phyloP scores from a whole-genome alignment of 306 rosid genomes.

The Rosa persica region DNA sequence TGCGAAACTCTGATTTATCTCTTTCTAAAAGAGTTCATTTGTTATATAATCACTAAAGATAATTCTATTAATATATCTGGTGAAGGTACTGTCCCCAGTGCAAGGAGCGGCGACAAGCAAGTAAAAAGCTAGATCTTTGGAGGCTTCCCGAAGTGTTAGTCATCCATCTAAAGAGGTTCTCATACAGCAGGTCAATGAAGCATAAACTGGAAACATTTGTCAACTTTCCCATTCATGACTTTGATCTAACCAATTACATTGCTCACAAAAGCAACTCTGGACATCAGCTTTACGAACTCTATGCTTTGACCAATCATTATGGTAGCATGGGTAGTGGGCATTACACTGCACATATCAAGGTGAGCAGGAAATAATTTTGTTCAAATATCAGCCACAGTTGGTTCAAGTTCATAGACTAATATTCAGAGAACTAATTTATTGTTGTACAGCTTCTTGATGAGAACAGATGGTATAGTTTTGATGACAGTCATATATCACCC shows the following conservation, averaged over 20 bases:
- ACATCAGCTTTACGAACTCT: conserved; percentile 79
- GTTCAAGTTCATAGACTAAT: not conserved
- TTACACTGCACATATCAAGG: conserved; percentile 97
- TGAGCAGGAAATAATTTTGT: conserved; percentile 26
- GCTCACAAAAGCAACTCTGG: conserved; percentile 80
- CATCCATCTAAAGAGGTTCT: conserved; percentile 93
- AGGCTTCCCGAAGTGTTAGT: conserved; percentile 96
- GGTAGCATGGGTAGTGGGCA: conserved; percentile 99
- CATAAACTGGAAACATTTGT: conserved; percentile 95
- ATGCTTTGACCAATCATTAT: conserved; percentile 90
- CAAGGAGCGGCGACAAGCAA: conserved; percentile 92
- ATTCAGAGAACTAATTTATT: not conserved
- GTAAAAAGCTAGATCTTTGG: conserved; percentile 98
- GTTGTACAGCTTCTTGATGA: conserved; percentile 79
- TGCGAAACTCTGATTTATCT: not conserved
- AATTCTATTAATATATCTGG: conserved; percentile 22
- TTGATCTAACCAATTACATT: conserved; percentile 82
- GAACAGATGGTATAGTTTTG: conserved; percentile 91
- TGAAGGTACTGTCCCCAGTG: conserved; percentile 91
- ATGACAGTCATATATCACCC: conserved; percentile 83
- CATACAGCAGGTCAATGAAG: conserved; percentile 98
- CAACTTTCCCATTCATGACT: conserved; percentile 89
- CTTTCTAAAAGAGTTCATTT: not conserved
- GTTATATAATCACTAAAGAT: not conserved
- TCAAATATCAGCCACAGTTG: not conserved